Conservation (phyloP, 2,329 filamentous ascomycete genomes). For the Colletotrichum destructivum region DNA sequence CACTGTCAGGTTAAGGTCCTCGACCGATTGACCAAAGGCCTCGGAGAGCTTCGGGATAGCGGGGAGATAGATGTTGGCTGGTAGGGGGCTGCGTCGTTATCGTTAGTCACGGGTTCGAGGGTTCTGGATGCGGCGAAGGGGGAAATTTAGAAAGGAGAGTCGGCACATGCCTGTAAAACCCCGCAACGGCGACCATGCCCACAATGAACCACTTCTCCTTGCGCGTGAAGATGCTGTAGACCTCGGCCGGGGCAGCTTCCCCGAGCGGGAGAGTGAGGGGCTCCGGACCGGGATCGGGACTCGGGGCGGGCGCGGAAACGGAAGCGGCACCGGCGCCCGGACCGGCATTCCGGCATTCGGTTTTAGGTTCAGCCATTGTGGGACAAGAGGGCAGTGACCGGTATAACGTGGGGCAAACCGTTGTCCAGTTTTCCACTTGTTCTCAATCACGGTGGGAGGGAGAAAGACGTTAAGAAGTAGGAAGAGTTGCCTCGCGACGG, state of each 20-base stretch:
- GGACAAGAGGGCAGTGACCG: background rate
- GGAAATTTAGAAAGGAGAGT: background rate
- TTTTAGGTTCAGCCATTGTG: conserved; percentile 26
- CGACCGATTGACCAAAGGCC: conserved; percentile 49
- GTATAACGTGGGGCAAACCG: background rate
- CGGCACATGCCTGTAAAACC: conserved; percentile 44
- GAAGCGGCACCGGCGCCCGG: background rate
- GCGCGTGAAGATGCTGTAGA: conserved; percentile 46
- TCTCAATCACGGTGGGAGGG: background rate
- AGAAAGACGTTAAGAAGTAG: background rate
- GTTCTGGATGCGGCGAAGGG: background rate
- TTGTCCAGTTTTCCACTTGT: background rate
- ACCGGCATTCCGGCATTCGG: conserved; percentile 9
- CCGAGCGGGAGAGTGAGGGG: conserved; percentile 26
- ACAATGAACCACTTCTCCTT: conserved; percentile 49
- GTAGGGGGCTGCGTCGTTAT: conserved; percentile 47
- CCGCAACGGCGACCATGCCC: conserved; percentile 47
- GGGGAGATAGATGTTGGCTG: conserved; percentile 54
- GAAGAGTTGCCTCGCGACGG: too few species aligned
- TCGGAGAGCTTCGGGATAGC: conserved; percentile 49
- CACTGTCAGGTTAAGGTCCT: conserved; percentile 51
- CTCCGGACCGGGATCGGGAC: conserved; percentile 10
- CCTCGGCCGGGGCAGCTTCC: conserved; percentile 2
- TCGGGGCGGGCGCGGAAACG: background rate
- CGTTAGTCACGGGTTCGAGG: background rate